These are phyloP conservation scores for Trichoderma sp. DNA, from an alignment of 2,329 filamentous ascomycete genomes.

Conservation along the genomic window DNA sequence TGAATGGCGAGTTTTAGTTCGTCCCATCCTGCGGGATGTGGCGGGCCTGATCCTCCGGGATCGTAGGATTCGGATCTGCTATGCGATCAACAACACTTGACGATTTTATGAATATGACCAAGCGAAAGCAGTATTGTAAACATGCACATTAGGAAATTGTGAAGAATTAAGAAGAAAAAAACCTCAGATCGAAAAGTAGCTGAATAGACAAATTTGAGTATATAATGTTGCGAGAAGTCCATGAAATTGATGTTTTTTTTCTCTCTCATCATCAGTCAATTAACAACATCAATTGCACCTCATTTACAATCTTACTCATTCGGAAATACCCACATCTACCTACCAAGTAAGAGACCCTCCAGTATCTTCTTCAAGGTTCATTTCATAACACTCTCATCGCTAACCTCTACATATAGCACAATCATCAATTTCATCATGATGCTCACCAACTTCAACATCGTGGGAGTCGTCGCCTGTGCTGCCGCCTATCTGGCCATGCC, in stretches of 20 bases:
- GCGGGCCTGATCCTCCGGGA: too few relatives aligned
- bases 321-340: neutral
- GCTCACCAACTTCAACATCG: neutral
- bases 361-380: neutral
- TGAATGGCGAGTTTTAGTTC: too few relatives aligned
- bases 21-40: too few relatives aligned
- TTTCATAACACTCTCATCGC: neutral
- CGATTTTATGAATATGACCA: neutral
- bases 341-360: neutral
- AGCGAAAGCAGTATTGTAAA: neutral
- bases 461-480: neutral
- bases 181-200: neutral
- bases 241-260: neutral
- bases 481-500: neutral
- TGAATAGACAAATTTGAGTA: neutral
- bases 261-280: neutral
- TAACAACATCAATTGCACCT: neutral
- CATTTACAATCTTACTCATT: neutral
- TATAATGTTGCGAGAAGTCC: neutral
- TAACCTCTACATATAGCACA: neutral
- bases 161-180: neutral
- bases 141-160: neutral
- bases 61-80: neutral
- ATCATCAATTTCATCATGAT: neutral
- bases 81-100: neutral